These are phyloP conservation scores for Intubia oerlemansii DNA, from an alignment of 2,329 filamentous ascomycete species.

Conservation along the genomic window DNA sequence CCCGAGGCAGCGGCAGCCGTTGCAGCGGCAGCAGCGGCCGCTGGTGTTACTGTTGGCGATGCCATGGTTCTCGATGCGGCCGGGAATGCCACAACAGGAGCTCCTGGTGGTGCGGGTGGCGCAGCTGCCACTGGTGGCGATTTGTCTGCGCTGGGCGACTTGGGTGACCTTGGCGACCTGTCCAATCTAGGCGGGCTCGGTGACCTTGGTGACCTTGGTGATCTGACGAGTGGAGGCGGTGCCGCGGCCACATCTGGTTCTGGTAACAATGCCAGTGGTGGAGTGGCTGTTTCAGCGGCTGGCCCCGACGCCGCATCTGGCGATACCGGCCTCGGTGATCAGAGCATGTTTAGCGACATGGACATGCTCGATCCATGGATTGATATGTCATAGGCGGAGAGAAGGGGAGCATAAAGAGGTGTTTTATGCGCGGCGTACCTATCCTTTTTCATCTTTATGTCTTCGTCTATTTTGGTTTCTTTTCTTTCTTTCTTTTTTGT, in stretches of 20 bases:
- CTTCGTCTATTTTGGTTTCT: not conserved
- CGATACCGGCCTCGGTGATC: conserved; percentile 8
- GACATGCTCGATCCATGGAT: conserved; percentile 9
- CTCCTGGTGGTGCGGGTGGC: not conserved
- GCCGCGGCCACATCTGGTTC: conserved; percentile 1
- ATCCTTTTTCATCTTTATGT: too few relatives aligned
- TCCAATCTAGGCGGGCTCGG: conserved; percentile 4
- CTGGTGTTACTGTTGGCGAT: conserved; percentile 3
- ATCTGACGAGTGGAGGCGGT: conserved; percentile 3
- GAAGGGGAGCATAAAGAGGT: not conserved
- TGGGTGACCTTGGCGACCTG: conserved; percentile 5
- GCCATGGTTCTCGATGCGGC: conserved; percentile 4
- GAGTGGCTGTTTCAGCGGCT: too few relatives aligned
- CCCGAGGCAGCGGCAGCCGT: conserved; percentile 1
- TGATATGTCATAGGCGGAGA: conserved; percentile 5
- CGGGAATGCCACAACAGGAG: not conserved
- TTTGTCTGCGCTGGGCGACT: conserved; percentile 6
- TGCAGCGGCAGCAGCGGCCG: not conserved
- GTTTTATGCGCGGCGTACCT: too few relatives aligned
- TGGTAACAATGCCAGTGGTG: too few relatives aligned
- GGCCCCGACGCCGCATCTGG: too few relatives aligned
- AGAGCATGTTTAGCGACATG: conserved; percentile 9
- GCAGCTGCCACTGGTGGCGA: not conserved
- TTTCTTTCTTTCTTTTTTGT: not conserved
- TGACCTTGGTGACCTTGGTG: conserved; percentile 5